A percentile compares a stretch with the other conserved stretches of the same genome.
These are phyloP conservation scores for Candida lessepsii DNA, from an alignment of 805 yeast genomes.

Conservation along the genomic window DNA sequence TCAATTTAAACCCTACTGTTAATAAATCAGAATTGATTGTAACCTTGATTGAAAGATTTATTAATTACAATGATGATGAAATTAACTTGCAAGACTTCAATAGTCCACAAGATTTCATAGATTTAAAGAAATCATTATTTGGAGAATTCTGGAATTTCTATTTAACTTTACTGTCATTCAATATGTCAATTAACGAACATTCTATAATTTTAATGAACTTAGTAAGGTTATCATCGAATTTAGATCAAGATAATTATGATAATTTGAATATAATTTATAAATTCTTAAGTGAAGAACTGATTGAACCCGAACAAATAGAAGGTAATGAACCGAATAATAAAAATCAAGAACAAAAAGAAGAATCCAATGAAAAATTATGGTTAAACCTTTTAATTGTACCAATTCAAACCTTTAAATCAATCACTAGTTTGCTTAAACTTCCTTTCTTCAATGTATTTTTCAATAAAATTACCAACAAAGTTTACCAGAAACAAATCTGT, in stretches of 20 bases:
- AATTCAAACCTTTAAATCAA: slow-evolving; percentile 39
- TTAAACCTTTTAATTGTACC: slow-evolving; percentile 49
- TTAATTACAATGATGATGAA: slow-evolving; percentile 39
- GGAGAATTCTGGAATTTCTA: slow-evolving; percentile 67
- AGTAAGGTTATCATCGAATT: slow-evolving; percentile 59
- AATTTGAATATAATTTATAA: slow-evolving; percentile 63
- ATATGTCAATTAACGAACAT: slow-evolving; percentile 64
- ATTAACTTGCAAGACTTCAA: slow-evolving; percentile 10
- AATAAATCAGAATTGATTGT: slow-evolving; percentile 62
- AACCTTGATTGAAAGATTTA: slow-evolving; percentile 70
- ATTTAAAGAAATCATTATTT: slow-evolving; percentile 39
- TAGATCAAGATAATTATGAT: slow-evolving; percentile 59
- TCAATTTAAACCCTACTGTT: slow-evolving; percentile 69
- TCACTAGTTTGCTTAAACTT: slow-evolving; percentile 43
- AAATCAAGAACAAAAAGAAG: background rate
- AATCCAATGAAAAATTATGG: slow-evolving; percentile 36
- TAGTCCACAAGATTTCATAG: slow-evolving; percentile 4
- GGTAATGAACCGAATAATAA: slow-evolving; percentile 5
- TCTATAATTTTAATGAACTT: slow-evolving; percentile 65
- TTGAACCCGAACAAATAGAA: slow-evolving; percentile 4
- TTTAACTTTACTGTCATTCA: slow-evolving; percentile 50
- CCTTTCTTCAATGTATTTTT: slow-evolving; percentile 53
- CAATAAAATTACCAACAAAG: slow-evolving; percentile 47
- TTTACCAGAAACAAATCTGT: slow-evolving; percentile 57
- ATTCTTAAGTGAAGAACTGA: slow-evolving; percentile 39